Conservation (phyloP, 306 rosid genomes). For the Hippophae tibetana region DNA sequence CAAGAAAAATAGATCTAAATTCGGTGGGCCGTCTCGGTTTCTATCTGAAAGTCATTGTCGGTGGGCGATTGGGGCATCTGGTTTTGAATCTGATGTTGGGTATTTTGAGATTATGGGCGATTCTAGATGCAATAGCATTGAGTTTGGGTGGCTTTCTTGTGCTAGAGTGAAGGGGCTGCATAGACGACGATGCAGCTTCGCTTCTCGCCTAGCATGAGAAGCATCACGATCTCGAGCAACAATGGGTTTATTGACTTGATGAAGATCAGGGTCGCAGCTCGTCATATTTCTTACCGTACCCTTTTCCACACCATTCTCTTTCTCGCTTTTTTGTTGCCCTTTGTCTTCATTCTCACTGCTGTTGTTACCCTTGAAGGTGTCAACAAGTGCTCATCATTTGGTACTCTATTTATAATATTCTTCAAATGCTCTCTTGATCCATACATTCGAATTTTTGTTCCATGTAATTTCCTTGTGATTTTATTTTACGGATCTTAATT, state of each 20-base stretch:
- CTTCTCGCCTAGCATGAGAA: conserved; percentile 99
- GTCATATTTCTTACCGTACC: conserved; percentile 97
- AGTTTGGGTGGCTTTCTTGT: conserved; percentile 22
- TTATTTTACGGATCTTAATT: conserved; percentile 36
- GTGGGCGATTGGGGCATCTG: conserved; percentile 29
- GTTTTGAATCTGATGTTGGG: conserved; percentile 64
- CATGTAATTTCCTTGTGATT: conserved; percentile 1
- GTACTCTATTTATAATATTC: conserved; percentile 30
- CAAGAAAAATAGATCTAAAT: conserved; percentile 31
- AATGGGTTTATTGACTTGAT: conserved; percentile 98
- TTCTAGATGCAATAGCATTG: conserved; percentile 17
- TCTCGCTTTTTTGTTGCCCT: conserved; percentile 90
- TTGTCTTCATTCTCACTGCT: conserved; percentile 97
- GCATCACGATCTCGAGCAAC: conserved; percentile 98
- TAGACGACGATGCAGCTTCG: conserved; percentile 99
- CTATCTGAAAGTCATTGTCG: conserved; percentile 25
- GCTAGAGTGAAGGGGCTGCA: conserved; percentile 59
- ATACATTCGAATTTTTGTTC: neutral
- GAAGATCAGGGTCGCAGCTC: conserved; percentile 99
- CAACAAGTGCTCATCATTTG: conserved; percentile 99
- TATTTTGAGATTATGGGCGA: conserved; percentile 40
- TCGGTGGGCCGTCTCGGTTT: conserved; percentile 6
- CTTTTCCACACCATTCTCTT: conserved; percentile 95
- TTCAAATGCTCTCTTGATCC: conserved; percentile 5
- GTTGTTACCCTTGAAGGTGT: conserved; percentile 99